These are phyloP conservation scores for Wickerhamiella vanderwaltii DNA, from an alignment of 805 yeast genomes.

Conservation along the genomic window DNA sequence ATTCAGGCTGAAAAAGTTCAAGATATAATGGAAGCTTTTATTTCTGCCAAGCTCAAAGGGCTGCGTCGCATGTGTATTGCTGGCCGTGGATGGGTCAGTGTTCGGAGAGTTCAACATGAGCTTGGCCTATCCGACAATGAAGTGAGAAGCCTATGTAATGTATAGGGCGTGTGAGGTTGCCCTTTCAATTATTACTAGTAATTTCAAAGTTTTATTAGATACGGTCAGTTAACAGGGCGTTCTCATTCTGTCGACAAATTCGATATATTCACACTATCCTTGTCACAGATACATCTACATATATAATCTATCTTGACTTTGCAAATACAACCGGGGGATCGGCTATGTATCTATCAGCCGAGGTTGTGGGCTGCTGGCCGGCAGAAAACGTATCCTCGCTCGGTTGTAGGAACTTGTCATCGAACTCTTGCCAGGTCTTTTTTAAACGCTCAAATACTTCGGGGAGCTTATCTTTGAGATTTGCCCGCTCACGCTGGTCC, in stretches of 20 bases:
- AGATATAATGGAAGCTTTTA: neutral
- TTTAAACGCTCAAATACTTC: conserved; percentile 33
- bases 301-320: too few relatives aligned
- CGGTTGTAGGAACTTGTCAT: neutral
- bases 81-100: conserved; percentile 9
- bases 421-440: conserved; percentile 36
- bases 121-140: neutral
- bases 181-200: too few relatives aligned
- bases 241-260: too few relatives aligned
- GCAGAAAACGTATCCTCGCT: neutral
- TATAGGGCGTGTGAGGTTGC: too few relatives aligned
- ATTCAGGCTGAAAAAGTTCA: neutral
- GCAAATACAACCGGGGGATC: too few relatives aligned
- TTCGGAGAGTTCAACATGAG: conserved; percentile 2
- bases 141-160: neutral
- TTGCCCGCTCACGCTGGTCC: conserved; percentile 43
- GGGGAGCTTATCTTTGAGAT: conserved; percentile 31
- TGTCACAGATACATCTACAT: too few relatives aligned
- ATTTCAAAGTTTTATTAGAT: too few relatives aligned
- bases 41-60: neutral
- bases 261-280: too few relatives aligned
- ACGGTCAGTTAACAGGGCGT: too few relatives aligned
- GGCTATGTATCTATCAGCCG: conserved; percentile 7
- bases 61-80: conserved; percentile 9
- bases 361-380: neutral